Evolutionary conservation across 1,284 basidiomycete genomes (phyloP).

Genomic region (Naganishia cerealis): DNA sequence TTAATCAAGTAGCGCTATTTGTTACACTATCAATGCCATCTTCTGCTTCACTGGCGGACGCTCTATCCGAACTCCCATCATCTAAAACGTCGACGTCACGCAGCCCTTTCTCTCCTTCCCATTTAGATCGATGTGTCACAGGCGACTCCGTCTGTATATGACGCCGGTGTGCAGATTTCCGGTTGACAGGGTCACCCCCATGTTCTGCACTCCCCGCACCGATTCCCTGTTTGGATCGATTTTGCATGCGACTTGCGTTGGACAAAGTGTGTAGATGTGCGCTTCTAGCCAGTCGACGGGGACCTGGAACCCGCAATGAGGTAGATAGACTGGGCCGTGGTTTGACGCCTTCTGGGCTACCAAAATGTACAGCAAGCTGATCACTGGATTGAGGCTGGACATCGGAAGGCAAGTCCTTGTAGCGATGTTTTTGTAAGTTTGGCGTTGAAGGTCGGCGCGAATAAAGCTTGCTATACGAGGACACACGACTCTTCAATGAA

Average conservation of each 20-base stretch:
- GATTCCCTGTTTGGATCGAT: background rate
- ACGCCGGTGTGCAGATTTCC: background rate
- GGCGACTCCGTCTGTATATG: background rate
- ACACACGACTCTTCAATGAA: background rate
- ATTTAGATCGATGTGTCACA: background rate
- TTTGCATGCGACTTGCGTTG: background rate
- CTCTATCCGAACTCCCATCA: background rate
- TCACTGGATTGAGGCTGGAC: background rate
- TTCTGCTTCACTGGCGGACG: constrained; percentile 24
- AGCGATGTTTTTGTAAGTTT: constrained; percentile 7
- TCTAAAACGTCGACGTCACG: background rate
- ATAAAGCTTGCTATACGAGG: constrained; percentile 3
- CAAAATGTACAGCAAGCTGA: background rate
- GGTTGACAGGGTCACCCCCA: background rate
- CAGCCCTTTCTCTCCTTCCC: background rate
- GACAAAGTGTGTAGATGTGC: constrained; percentile 29
- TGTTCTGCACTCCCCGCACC: background rate
- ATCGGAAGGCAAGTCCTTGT: background rate
- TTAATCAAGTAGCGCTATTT: background rate
- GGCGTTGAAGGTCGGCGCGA: constrained; percentile 4
- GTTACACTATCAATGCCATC: constrained; percentile 10
- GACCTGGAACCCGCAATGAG: background rate
- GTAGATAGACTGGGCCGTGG: background rate
- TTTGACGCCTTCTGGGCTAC: constrained; percentile 3
- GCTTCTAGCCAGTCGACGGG: constrained; percentile 17